Base-by-base conservation (phyloP, 2,329 filamentous ascomycete species). In the Diatrype stigma region DNA sequence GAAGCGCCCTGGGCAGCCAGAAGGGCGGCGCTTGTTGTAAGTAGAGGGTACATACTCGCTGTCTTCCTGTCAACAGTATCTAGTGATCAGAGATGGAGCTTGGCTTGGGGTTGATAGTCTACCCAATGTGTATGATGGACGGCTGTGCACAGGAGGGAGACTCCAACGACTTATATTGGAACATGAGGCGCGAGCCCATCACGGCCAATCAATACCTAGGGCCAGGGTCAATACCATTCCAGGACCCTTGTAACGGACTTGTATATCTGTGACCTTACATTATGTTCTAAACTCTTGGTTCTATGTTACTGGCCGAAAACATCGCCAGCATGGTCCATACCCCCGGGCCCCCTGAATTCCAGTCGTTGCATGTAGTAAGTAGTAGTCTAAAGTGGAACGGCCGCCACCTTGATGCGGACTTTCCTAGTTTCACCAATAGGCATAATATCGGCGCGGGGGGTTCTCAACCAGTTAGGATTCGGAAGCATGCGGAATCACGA, bases 1-100 rank as follows among this genome's bases (percentile, higher is more conserved):
- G 47, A 53, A 10, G 54, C 56, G 35, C 55, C 56, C 6, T 56
- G 55, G n/a, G 57, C 26, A 5, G 52, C 53, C 30, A 63, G 40
- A 16, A 59, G 47, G 17, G 51, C 55, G 21, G 48, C 42, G 2
- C 35, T 45, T 23, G 49, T 28, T 10, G 46, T 44, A 11, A 47
- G 34, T 30, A 51, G 23, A 48, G 28, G 48, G 44, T 49, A 49
- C 14, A 12, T 51, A 32, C 7, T 35, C n/a, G n/a, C n/a, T n/a
- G n/a, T n/a, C n/a, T n/a, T n/a, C n/a, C n/a, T n/a, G n/a, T n/a
- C n/a, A n/a, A n/a, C n/a, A n/a, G n/a, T n/a, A n/a, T n/a, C n/a
- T n/a, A n/a, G n/a, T n/a, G n/a, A n/a, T n/a, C n/a, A n/a, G n/a
- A n/a, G n/a, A n/a, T n/a, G n/a, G n/a, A n/a, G n/a, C n/a, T n/a